Conservation (phyloP, 2,329 filamentous ascomycete species). For the Phialophora tarda region DNA sequence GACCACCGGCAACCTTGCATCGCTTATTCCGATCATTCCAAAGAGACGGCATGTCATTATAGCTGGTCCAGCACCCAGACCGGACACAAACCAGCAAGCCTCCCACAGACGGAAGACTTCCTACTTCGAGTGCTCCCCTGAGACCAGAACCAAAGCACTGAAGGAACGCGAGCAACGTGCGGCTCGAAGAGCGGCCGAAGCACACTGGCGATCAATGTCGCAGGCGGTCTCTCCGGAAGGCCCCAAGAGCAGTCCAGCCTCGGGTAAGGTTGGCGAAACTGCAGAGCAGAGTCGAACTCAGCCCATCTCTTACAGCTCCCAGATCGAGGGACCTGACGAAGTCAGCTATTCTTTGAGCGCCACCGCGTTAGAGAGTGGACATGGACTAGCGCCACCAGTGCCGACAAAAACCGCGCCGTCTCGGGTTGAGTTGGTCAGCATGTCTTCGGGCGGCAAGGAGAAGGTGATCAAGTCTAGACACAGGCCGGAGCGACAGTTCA, state of each 20-base stretch:
- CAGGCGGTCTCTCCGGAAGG: slow-evolving; percentile 3
- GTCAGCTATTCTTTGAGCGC: slow-evolving; percentile 18
- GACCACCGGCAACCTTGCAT: slow-evolving; percentile 35
- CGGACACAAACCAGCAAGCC: slow-evolving; percentile 1
- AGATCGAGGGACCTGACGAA: not conserved
- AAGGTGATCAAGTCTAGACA: slow-evolving; percentile 29
- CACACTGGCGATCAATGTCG: slow-evolving; percentile 20
- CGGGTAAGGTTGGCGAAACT: not conserved
- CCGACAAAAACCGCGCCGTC: not conserved
- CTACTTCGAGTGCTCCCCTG: slow-evolving; percentile 28
- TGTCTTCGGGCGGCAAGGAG: slow-evolving; percentile 28
- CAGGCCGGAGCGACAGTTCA: slow-evolving; percentile 28
- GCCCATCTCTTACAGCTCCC: not conserved
- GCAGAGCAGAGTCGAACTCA: not conserved
- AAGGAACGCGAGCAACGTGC: slow-evolving; percentile 26
- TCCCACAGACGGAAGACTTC: slow-evolving; percentile 21
- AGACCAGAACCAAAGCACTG: slow-evolving; percentile 18
- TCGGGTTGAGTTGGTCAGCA: slow-evolving; percentile 22
- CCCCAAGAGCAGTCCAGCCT: slow-evolving; percentile 5
- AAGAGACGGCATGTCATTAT: slow-evolving; percentile 15
- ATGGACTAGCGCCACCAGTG: slow-evolving; percentile 12
- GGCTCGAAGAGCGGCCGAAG: slow-evolving; percentile 18
- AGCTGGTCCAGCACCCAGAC: slow-evolving; percentile 9
- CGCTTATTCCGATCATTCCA: slow-evolving; percentile 26
- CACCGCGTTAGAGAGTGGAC: slow-evolving; percentile 28